Conservation (phyloP, 2,329 filamentous ascomycete species). For the Cordyceps tenuipes region DNA sequence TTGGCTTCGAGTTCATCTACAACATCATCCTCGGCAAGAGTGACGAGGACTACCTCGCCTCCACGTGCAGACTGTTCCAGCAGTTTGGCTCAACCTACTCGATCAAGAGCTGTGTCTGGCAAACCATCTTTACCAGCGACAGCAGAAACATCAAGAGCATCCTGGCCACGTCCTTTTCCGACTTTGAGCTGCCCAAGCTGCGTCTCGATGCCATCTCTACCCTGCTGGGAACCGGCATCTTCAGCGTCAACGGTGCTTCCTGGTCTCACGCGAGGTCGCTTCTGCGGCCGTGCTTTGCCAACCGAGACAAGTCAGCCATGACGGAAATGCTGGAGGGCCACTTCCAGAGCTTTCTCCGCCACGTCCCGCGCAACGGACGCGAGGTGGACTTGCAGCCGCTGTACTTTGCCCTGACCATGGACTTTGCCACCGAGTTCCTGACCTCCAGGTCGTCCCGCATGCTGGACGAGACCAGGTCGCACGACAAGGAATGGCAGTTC, state of each 20-base stretch:
- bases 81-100: constrained; percentile 26
- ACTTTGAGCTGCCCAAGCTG: constrained; percentile 35
- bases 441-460: constrained; percentile 39
- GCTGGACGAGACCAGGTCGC: constrained; percentile 12
- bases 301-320: constrained; percentile 23
- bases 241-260: constrained; percentile 36
- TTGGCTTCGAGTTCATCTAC: constrained; percentile 29
- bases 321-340: constrained; percentile 25
- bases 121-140: constrained; percentile 32
- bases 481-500: constrained; percentile 21
- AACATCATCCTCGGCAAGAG: constrained; percentile 20
- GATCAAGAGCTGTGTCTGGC: constrained; percentile 25
- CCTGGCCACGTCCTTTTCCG: constrained; percentile 42
- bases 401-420: constrained; percentile 47
- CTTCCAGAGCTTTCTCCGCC: constrained; percentile 31
- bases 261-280: constrained; percentile 37
- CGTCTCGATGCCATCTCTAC: constrained; percentile 29
- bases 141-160: constrained; percentile 47
- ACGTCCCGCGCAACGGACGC: constrained; percentile 20
- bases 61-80: constrained; percentile 20
- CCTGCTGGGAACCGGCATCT: constrained; percentile 39
- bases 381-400: constrained; percentile 42
- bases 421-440: constrained; percentile 48
- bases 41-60: constrained; percentile 22
- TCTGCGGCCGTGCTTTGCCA: constrained; percentile 26